Evolutionary conservation across 805 yeast genomes (phyloP).

Genomic region (Brettanomyces naardenensis): DNA sequence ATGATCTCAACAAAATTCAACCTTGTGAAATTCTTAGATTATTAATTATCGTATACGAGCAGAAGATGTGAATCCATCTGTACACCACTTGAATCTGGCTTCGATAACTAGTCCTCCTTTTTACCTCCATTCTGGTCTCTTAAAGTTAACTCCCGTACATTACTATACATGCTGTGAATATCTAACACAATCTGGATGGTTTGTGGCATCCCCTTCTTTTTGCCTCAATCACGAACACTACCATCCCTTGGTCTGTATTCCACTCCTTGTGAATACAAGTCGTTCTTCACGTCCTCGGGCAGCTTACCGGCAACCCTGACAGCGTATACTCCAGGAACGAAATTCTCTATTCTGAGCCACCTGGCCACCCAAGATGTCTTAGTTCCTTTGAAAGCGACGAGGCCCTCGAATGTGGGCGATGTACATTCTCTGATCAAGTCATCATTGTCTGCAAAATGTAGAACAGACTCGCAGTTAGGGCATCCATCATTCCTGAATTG

Average conservation of each 20-base stretch:
- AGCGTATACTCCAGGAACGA: slow-evolving; percentile 86
- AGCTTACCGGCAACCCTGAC: slow-evolving; percentile 87
- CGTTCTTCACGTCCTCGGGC: slow-evolving; percentile 77
- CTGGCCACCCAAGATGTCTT: slow-evolving; percentile 90
- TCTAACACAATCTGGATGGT: too few relatives aligned
- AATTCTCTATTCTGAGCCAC: slow-evolving; percentile 88
- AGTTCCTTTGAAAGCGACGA: slow-evolving; percentile 84
- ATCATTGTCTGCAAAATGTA: slow-evolving; percentile 71
- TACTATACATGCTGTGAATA: too few relatives aligned
- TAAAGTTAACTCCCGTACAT: too few relatives aligned
- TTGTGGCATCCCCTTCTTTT: too few relatives aligned
- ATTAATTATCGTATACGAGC: too few relatives aligned
- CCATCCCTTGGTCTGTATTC: slow-evolving; percentile 95
- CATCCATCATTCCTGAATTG: slow-evolving; percentile 81
- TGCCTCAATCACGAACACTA: slow-evolving; percentile 35
- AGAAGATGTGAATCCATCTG: too few relatives aligned
- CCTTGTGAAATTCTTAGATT: too few relatives aligned
- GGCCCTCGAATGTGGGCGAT: slow-evolving; percentile 92
- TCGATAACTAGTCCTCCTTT: too few relatives aligned
- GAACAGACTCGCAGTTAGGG: slow-evolving; percentile 90
- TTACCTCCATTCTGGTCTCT: too few relatives aligned
- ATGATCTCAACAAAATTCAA: too few relatives aligned
- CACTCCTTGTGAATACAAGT: slow-evolving; percentile 65
- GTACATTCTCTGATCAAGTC: slow-evolving; percentile 85
- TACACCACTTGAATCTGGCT: too few relatives aligned